A percentile compares a stretch with the other conserved stretches of the same genome.
phyloP scores from a whole-genome alignment of 495 filamentous ascomycete genomes.

The Chaetomium fimeti region DNA sequence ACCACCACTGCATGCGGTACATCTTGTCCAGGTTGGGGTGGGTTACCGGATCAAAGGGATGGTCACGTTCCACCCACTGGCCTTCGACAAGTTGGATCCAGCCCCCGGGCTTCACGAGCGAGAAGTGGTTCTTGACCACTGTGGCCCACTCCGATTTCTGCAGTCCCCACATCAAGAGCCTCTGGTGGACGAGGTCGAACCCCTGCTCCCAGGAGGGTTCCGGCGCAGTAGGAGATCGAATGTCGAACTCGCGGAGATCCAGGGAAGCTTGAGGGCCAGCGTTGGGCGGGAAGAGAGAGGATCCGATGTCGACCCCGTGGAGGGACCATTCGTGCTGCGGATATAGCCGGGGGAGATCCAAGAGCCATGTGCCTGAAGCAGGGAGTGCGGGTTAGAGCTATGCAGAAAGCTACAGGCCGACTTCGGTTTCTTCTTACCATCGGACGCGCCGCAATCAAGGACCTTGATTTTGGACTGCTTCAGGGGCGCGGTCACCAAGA shows the following conservation, averaged over 20 bases:
- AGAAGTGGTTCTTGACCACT: neutral
- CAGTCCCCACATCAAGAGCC: slow-evolving; percentile 3
- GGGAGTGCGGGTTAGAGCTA: too few species aligned
- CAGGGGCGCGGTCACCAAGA: neutral
- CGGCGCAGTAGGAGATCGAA: neutral
- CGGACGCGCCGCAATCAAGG: neutral
- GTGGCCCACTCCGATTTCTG: neutral
- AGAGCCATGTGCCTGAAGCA: neutral
- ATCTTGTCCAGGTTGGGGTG: neutral
- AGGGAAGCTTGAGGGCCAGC: neutral
- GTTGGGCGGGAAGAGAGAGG: neutral
- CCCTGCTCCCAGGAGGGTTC: neutral
- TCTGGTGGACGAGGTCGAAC: slow-evolving; percentile 1
- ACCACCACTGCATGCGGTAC: neutral
- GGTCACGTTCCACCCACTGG: slow-evolving; percentile 1
- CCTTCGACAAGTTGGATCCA: slow-evolving; percentile 5
- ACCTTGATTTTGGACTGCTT: neutral
- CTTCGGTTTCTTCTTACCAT: neutral
- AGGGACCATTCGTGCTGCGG: slow-evolving; percentile 1
- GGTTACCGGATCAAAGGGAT: neutral
- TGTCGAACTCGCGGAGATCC: neutral
- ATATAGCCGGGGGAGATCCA: neutral
- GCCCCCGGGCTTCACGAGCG: neutral
- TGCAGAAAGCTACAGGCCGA: neutral
- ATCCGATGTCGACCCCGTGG: neutral